A percentile compares a stretch with the other conserved stretches of the same genome.
phyloP scores from a whole-genome alignment of 2,329 filamentous ascomycete species.

The Pseudogymnoascus sp. region DNA sequence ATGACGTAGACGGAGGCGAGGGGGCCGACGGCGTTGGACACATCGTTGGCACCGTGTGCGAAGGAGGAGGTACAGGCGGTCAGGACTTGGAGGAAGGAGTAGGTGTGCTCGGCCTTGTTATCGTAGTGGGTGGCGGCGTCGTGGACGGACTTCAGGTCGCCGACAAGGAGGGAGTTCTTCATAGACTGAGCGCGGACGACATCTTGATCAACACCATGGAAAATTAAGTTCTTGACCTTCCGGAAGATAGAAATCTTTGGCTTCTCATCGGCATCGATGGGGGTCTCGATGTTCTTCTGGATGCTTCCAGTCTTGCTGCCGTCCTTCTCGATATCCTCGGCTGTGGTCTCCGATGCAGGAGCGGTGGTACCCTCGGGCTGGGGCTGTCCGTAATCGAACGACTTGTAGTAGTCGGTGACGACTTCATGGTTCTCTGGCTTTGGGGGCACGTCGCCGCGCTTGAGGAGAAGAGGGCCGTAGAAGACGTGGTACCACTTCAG shows the following conservation, averaged over 20 bases:
- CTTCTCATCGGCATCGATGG: constrained; percentile 34
- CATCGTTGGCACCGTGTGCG: too few species aligned
- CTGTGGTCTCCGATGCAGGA: constrained; percentile 13
- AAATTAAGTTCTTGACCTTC: constrained; percentile 36
- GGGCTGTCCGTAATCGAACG: constrained; percentile 31
- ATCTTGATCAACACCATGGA: constrained; percentile 41
- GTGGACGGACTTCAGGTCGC: constrained; percentile 47
- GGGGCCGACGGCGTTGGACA: constrained; percentile 46
- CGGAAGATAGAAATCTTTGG: constrained; percentile 34
- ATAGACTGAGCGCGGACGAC: constrained; percentile 31
- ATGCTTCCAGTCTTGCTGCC: constrained; percentile 16
- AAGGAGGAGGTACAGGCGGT: too few species aligned
- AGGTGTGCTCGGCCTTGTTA: constrained; percentile 53
- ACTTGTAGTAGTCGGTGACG: constrained; percentile 35
- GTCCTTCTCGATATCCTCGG: constrained; percentile 22
- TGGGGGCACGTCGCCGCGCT: constrained; percentile 29
- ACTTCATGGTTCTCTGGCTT: constrained; percentile 24
- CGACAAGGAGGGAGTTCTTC: constrained; percentile 39
- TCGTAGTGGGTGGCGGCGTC: constrained; percentile 51
- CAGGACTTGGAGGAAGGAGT: too few species aligned
- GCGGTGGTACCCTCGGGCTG: constrained; percentile 18
- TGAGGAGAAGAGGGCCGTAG: constrained; percentile 34
- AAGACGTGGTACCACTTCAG: constrained; percentile 35
- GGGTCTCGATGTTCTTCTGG: constrained; percentile 27
- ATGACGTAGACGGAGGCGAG: constrained; percentile 56